phyloP scores from a whole-genome alignment of 345 rosid genomes.

The Melaleuca alternifolia region DNA sequence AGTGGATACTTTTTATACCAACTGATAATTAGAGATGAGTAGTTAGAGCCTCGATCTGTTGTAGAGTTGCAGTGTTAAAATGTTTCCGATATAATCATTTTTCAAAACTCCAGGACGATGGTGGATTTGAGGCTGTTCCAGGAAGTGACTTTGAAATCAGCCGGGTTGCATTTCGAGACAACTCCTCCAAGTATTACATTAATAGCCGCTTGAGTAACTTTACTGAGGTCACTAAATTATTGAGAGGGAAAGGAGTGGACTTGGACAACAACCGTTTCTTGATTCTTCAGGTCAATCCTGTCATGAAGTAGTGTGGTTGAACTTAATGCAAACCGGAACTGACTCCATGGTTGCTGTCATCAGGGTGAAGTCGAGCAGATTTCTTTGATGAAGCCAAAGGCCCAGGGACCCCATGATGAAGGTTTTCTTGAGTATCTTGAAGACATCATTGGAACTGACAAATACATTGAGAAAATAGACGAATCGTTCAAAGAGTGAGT shows the following conservation, averaged over 20 bases:
- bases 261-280: constrained; percentile 97
- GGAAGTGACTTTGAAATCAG: constrained; percentile 90
- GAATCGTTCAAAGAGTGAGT: constrained; percentile 77
- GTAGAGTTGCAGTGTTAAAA: not conserved
- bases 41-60: not conserved
- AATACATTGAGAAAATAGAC: constrained; percentile 88
- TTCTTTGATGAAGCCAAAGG: constrained; percentile 95
- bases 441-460: constrained; percentile 91
- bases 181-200: constrained; percentile 89
- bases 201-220: constrained; percentile 78
- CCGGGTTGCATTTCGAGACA: constrained; percentile 87
- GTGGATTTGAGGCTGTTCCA: constrained; percentile 66
- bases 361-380: constrained; percentile 99
- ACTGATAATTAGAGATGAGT: not conserved
- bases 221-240: constrained; percentile 81
- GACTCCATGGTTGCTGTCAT: constrained; percentile 6
- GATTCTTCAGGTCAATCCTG: constrained; percentile 73
- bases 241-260: constrained; percentile 96
- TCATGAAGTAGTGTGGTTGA: not conserved
- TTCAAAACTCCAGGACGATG: constrained; percentile 55
- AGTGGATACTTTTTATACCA: not conserved
- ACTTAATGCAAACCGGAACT: not conserved
- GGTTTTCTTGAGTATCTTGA: constrained; percentile 96
- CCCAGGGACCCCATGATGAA: constrained; percentile 97
- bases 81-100: not conserved